A percentile compares a stretch with the other conserved stretches of the same genome.
Conservation (phyloP, 306 rosid genomes). For the Lupinus albus region DNA sequence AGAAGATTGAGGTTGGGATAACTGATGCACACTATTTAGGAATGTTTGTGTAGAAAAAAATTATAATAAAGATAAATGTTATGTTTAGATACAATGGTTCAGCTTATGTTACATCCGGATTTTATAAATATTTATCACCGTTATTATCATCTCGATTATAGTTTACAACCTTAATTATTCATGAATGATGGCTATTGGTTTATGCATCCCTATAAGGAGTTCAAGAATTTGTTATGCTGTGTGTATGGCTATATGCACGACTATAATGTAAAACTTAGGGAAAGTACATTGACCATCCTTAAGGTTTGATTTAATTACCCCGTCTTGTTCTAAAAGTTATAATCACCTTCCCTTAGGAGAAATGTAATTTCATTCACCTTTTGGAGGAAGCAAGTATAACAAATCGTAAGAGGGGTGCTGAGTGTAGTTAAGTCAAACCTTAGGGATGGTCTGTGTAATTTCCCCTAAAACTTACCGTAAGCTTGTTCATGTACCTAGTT, state of each 20-base stretch:
- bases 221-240: slow-evolving; percentile 3
- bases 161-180: neutral
- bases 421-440: too few relatives aligned
- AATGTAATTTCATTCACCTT: too few relatives aligned
- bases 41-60: neutral
- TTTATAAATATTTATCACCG: too few relatives aligned
- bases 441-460: too few relatives aligned
- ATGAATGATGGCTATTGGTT: slow-evolving; percentile 20
- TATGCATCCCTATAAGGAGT: neutral
- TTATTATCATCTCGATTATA: slow-evolving; percentile 22
- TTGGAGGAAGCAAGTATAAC: too few relatives aligned
- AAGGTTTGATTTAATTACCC: too few relatives aligned
- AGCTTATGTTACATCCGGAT: slow-evolving; percentile 13
- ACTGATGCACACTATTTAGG: slow-evolving; percentile 12
- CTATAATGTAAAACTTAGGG: neutral
- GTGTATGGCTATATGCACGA: slow-evolving; percentile 16
- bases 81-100: neutral
- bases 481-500: slow-evolving; percentile 6
- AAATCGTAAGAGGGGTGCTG: too few relatives aligned
- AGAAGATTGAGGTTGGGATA: slow-evolving; percentile 27
- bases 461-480: neutral
- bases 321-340: too few relatives aligned
- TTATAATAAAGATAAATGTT: slow-evolving; percentile 1
- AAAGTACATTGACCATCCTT: too few relatives aligned
- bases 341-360: too few relatives aligned